phyloP scores from a whole-genome alignment of 345 rosid species.

The Raphanus raphanistrum region DNA sequence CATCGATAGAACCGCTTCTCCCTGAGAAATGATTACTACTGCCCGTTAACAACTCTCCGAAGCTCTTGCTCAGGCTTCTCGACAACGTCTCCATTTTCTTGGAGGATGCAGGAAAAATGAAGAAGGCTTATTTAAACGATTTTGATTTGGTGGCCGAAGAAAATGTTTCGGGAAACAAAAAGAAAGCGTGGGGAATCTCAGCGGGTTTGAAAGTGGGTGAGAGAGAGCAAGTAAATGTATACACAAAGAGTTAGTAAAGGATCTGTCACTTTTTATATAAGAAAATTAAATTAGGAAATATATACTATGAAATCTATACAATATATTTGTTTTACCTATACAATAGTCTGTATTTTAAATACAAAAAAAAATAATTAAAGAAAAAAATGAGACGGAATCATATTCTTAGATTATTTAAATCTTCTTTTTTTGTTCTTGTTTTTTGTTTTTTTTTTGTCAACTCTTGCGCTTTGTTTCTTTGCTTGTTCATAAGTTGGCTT shows the following conservation, averaged over 20 bases:
- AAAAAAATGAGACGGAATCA: background rate
- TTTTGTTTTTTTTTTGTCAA: too few relatives aligned
- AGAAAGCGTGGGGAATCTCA: slow-evolving; percentile 25
- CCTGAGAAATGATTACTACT: slow-evolving; percentile 33
- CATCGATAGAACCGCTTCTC: slow-evolving; percentile 46
- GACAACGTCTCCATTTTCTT: slow-evolving; percentile 29
- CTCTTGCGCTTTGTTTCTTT: background rate
- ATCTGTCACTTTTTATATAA: background rate
- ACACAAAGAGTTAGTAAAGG: background rate
- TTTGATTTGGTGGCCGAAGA: slow-evolving; percentile 12
- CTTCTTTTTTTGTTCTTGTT: too few relatives aligned
- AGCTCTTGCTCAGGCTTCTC: slow-evolving; percentile 53
- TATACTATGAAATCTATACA: background rate
- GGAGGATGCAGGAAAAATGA: background rate
- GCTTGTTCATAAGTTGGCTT: background rate
- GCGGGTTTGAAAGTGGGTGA: slow-evolving; percentile 8
- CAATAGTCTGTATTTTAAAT: background rate
- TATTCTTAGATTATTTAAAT: background rate
- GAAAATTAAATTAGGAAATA: background rate
- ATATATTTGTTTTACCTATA: too few relatives aligned
- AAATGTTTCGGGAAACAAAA: slow-evolving; percentile 31
- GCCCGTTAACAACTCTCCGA: slow-evolving; percentile 53
- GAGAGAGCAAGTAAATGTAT: background rate
- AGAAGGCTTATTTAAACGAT: slow-evolving; percentile 1
- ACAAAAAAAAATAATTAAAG: background rate